Evolutionary conservation across 1,284 basidiomycete species (phyloP).

Genomic region (Amylostereum areolatum): DNA sequence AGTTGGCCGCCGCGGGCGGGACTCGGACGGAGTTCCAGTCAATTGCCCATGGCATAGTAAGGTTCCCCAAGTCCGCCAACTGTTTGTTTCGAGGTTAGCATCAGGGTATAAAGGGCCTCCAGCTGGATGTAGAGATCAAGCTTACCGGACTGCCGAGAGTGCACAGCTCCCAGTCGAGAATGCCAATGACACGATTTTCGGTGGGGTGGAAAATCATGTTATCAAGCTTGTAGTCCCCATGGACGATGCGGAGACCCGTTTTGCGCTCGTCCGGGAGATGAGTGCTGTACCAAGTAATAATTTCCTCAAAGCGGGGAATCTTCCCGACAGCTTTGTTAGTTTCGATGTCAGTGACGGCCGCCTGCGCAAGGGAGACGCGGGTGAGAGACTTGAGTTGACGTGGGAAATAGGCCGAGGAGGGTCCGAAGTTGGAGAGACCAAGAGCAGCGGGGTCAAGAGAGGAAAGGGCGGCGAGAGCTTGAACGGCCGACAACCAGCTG

Average conservation of each 20-base stretch:
- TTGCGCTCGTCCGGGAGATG: slow-evolving; percentile 73
- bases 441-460: slow-evolving; percentile 65
- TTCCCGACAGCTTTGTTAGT: slow-evolving; percentile 53
- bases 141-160: slow-evolving; percentile 82
- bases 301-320: slow-evolving; percentile 68
- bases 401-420: slow-evolving; percentile 79
- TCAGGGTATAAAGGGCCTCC: not conserved
- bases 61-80: slow-evolving; percentile 90
- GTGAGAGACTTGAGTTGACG: slow-evolving; percentile 86
- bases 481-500: slow-evolving; percentile 76
- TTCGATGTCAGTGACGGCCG: slow-evolving; percentile 59
- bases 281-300: slow-evolving; percentile 72
- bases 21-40: slow-evolving; percentile 29
- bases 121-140: slow-evolving; percentile 4
- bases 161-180: slow-evolving; percentile 95
- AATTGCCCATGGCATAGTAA: slow-evolving; percentile 82
- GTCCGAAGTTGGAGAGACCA: slow-evolving; percentile 76
- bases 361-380: slow-evolving; percentile 71
- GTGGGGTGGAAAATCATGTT: slow-evolving; percentile 93
- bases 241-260: slow-evolving; percentile 74
- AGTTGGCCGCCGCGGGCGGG: slow-evolving; percentile 9
- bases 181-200: slow-evolving; percentile 88
- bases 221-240: slow-evolving; percentile 97
- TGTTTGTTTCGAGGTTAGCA: slow-evolving; percentile 22
- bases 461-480: slow-evolving; percentile 70